Percentiles rank a stretch among this genome's conserved stretches.
Conservation (phyloP, 2,329 filamentous ascomycete species). For the Alternaria brassicicola region DNA sequence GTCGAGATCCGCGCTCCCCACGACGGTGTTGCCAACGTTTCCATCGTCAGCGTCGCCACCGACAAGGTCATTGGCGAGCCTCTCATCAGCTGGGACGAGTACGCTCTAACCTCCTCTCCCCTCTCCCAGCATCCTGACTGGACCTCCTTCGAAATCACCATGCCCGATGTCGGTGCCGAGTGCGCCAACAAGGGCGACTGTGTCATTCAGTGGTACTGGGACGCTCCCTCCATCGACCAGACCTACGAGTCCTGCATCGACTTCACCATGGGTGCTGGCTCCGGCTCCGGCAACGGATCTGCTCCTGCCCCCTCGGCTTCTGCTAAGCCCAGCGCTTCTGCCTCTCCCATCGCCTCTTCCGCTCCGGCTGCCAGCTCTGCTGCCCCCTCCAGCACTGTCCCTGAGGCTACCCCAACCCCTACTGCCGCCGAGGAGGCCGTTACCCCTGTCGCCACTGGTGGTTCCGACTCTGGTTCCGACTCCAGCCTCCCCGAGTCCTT, state of each 20-base stretch:
- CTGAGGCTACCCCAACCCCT: constrained; percentile 13
- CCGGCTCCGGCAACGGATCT: constrained; percentile 26
- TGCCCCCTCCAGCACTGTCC: constrained; percentile 17
- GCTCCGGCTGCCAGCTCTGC: constrained; percentile 13
- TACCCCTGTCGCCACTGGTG: constrained; percentile 15
- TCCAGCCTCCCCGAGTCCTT: constrained; percentile 37
- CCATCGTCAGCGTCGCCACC: constrained; percentile 60
- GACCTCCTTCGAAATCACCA: constrained; percentile 60
- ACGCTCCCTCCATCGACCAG: constrained; percentile 61
- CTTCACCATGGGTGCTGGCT: constrained; percentile 55
- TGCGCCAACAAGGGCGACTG: constrained; percentile 58
- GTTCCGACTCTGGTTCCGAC: constrained; percentile 16
- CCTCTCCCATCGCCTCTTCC: constrained; percentile 16
- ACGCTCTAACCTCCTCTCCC: constrained; percentile 57
- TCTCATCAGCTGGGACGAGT: constrained; percentile 62
- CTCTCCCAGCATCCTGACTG: constrained; percentile 52
- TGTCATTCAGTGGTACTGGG: constrained; percentile 69
- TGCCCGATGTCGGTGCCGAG: constrained; percentile 58
- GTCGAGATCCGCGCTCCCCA: constrained; percentile 61
- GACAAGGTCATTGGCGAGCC: constrained; percentile 60
- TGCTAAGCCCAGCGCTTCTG: constrained; percentile 15
- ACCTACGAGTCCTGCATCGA: constrained; percentile 69
- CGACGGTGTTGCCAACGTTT: constrained; percentile 64
- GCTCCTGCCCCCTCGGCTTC: constrained; percentile 15
- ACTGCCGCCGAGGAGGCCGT: constrained; percentile 12